Evolutionary conservation across 2,329 filamentous ascomycete species (phyloP).

Genomic region (Calonectria leucothoes): DNA sequence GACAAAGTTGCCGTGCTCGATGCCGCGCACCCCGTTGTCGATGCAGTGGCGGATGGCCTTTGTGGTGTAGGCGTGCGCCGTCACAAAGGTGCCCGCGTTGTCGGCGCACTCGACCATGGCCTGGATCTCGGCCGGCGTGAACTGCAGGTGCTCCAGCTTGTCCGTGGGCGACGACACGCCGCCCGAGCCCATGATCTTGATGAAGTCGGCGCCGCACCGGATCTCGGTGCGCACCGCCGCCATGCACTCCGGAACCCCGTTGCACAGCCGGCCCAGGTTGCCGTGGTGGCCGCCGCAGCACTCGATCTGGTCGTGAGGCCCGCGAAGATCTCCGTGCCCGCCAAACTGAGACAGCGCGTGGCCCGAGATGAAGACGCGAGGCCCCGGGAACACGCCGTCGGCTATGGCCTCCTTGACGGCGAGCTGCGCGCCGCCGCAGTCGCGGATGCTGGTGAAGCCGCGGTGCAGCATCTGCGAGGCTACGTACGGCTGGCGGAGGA

Average conservation of each 20-base stretch:
- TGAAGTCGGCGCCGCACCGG: slow-evolving; percentile 66
- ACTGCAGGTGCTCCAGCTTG: slow-evolving; percentile 64
- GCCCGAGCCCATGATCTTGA: slow-evolving; percentile 71
- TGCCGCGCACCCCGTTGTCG: slow-evolving; percentile 56
- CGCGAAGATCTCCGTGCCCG: slow-evolving; percentile 65
- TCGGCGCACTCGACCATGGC: slow-evolving; percentile 63
- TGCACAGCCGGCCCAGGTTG: slow-evolving; percentile 57
- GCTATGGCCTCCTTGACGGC: slow-evolving; percentile 66
- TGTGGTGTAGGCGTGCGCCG: slow-evolving; percentile 67
- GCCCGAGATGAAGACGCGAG: slow-evolving; percentile 65
- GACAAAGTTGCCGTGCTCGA: slow-evolving; percentile 58
- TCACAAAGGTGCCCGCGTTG: slow-evolving; percentile 64
- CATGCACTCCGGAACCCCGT: slow-evolving; percentile 66
- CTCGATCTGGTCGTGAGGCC: slow-evolving; percentile 47
- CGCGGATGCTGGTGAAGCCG: slow-evolving; percentile 68
- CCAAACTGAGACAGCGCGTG: slow-evolving; percentile 67
- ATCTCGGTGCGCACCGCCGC: slow-evolving; percentile 64
- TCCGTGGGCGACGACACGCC: slow-evolving; percentile 68
- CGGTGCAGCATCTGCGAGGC: slow-evolving; percentile 62
- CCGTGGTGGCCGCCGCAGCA: slow-evolving; percentile 58
- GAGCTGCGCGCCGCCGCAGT: slow-evolving; percentile 66
- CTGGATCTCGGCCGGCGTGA: slow-evolving; percentile 64
- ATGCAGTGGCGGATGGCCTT: slow-evolving; percentile 62
- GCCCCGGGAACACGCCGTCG: slow-evolving; percentile 64
- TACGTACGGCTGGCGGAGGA: slow-evolving; percentile 59